Conservation (phyloP, 495 filamentous ascomycete genomes). For the Tricharina praecox region DNA sequence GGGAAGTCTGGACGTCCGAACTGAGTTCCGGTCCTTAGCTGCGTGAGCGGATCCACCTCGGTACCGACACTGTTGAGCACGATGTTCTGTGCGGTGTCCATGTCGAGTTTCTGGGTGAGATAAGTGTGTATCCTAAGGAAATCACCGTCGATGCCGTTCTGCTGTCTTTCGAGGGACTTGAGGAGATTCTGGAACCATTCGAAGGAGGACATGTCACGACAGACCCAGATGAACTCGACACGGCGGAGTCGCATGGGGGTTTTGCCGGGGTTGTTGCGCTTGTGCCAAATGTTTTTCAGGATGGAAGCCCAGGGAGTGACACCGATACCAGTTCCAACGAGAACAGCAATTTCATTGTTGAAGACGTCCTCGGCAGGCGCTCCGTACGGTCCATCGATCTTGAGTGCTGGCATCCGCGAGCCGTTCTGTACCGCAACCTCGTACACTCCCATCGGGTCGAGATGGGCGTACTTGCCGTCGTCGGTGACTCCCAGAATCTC, state of each 20-base stretch:
- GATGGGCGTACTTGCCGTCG: conserved; percentile 63
- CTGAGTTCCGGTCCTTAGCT: conserved; percentile 76
- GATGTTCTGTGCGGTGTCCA: conserved; percentile 87
- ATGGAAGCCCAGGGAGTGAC: conserved; percentile 96
- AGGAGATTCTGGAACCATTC: conserved; percentile 97
- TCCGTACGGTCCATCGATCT: conserved; percentile 91
- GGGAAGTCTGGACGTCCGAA: conserved; percentile 89
- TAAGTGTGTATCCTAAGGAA: conserved; percentile 98
- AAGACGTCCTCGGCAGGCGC: conserved; percentile 95
- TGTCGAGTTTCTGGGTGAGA: conserved; percentile 81
- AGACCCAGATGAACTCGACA: conserved; percentile 99
- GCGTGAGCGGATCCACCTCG: conserved; percentile 75
- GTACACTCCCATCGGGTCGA: conserved; percentile 94
- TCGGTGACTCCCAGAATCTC: conserved; percentile 78
- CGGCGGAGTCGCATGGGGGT: conserved; percentile 72
- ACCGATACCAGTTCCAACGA: conserved; percentile 94
- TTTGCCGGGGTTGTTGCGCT: conserved; percentile 50
- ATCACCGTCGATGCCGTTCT: conserved; percentile 41
- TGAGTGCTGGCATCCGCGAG: conserved; percentile 69
- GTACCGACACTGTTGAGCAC: conserved; percentile 86
- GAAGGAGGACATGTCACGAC: conserved; percentile 87
- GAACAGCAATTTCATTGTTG: conserved; percentile 92
- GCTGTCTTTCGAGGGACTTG: conserved; percentile 76
- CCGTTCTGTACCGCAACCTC: conserved; percentile 92
- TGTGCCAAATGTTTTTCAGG: conserved; percentile 96